Evolutionary conservation across 305 asterid genomes (phyloP).

Genomic region (Rubia tinctorum): DNA sequence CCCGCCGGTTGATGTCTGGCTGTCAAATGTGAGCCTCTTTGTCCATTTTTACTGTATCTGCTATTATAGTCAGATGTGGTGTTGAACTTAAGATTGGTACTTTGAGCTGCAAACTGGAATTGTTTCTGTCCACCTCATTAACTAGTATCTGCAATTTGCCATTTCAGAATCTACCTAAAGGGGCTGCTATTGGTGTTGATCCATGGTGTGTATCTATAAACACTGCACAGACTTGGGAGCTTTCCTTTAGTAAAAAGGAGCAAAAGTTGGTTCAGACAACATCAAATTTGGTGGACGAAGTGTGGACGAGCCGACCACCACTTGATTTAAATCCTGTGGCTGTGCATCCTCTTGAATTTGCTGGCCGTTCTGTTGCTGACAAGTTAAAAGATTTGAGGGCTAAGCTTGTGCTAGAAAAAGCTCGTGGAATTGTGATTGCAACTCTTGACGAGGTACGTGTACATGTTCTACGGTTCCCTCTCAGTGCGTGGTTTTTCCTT

Average conservation of each 20-base stretch:
- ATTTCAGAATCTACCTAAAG: conserved; percentile 67
- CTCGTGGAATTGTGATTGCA: conserved; percentile 66
- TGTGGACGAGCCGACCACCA: conserved; percentile 81
- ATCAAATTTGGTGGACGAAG: conserved; percentile 79
- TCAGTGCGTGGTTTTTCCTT: not conserved
- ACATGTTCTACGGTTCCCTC: not conserved
- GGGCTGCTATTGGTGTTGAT: conserved; percentile 81
- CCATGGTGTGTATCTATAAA: conserved; percentile 94
- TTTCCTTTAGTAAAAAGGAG: conserved; percentile 61
- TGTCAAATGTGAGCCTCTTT: conserved; percentile 71
- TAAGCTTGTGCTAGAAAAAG: conserved; percentile 63
- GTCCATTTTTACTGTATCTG: not conserved
- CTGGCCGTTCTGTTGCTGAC: conserved; percentile 82
- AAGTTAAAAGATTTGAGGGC: conserved; percentile 80
- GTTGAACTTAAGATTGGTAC: not conserved
- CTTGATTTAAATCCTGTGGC: conserved; percentile 61
- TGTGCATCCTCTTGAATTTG: conserved; percentile 70
- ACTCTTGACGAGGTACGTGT: conserved; percentile 80
- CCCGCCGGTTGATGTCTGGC: conserved; percentile 77
- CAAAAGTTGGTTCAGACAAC: conserved; percentile 73
- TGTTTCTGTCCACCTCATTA: not conserved
- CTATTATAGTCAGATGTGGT: not conserved
- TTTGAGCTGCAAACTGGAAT: not conserved
- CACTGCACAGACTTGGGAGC: conserved; percentile 86
- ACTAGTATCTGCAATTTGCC: conserved; percentile 20